These are phyloP conservation scores for Xylariaceae sp. DNA, from an alignment of 2,329 filamentous ascomycete species.

Conservation along the genomic window DNA sequence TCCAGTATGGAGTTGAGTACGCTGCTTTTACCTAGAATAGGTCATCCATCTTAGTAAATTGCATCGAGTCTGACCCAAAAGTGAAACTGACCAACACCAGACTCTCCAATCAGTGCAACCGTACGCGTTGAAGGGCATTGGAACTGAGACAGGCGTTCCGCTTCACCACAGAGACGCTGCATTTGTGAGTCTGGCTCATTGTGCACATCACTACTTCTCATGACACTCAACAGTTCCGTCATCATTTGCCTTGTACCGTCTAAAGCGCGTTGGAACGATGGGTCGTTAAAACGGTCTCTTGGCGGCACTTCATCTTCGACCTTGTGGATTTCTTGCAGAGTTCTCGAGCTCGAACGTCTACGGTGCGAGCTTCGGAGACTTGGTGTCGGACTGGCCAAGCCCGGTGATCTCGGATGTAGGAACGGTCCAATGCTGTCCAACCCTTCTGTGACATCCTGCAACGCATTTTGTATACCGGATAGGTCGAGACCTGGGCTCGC, in stretches of 20 bases:
- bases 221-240: conserved; percentile 27
- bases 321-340: conserved; percentile 1
- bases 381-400: conserved; percentile 1
- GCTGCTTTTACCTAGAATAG: conserved; percentile 45
- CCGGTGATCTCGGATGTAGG: not conserved
- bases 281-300: conserved; percentile 35
- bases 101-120: conserved; percentile 48
- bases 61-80: not conserved
- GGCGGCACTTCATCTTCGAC: conserved; percentile 33
- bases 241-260: conserved; percentile 34
- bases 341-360: conserved; percentile 12
- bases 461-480: not conserved
- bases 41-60: not conserved
- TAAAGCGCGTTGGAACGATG: conserved; percentile 35
- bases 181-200: conserved; percentile 40
- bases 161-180: conserved; percentile 32
- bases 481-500: not conserved
- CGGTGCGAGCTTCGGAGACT: not conserved
- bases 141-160: conserved; percentile 35
- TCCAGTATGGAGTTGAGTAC: conserved; percentile 49
- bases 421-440: not conserved
- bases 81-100: conserved; percentile 40
- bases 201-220: conserved; percentile 37
- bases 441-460: not conserved
- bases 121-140: conserved; percentile 38